A percentile compares a stretch with the other conserved stretches of the same genome.
phyloP scores from a whole-genome alignment of 495 filamentous ascomycete genomes.

The Penicillium simplicissimum region DNA sequence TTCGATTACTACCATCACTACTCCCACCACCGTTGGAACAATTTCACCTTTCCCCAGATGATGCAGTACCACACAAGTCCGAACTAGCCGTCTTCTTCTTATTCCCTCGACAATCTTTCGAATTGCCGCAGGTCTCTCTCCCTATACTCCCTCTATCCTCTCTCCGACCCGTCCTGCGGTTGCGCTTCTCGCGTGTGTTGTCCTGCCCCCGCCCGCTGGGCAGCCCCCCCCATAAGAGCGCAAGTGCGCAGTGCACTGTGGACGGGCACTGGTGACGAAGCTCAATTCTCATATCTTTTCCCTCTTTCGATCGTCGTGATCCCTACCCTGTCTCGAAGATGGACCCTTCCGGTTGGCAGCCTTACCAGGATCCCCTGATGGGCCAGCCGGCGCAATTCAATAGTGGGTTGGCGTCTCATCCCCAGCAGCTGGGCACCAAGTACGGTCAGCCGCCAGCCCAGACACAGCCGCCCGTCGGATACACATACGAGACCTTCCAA shows the following conservation, averaged over 20 bases:
- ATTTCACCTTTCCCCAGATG: constrained; percentile 19
- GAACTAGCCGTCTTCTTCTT: constrained; percentile 22
- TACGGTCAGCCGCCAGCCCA: constrained; percentile 51
- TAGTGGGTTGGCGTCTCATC: constrained; percentile 42
- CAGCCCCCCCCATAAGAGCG: constrained; percentile 30
- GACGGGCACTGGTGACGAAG: constrained; percentile 20
- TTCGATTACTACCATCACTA: not conserved
- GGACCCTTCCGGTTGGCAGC: constrained; percentile 54
- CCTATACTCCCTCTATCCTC: not conserved
- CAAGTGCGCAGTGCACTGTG: constrained; percentile 35
- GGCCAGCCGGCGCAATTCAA: constrained; percentile 46
- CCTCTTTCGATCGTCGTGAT: not conserved
- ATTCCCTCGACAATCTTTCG: constrained; percentile 17
- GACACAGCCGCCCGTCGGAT: constrained; percentile 63
- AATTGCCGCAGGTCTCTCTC: constrained; percentile 22
- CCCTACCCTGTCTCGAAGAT: constrained; percentile 27
- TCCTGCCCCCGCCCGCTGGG: constrained; percentile 31
- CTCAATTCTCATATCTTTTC: constrained; percentile 13
- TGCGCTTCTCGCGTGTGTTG: constrained; percentile 36
- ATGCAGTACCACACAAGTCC: constrained; percentile 32
- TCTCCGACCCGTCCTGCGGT: constrained; percentile 22
- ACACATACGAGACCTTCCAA: constrained; percentile 75
- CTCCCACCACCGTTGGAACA: not conserved
- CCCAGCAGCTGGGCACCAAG: constrained; percentile 43
- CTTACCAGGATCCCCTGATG: constrained; percentile 50